Evolutionary conservation across 345 rosid genomes (phyloP).

Genomic region (Zanthoxylum bungeanum): DNA sequence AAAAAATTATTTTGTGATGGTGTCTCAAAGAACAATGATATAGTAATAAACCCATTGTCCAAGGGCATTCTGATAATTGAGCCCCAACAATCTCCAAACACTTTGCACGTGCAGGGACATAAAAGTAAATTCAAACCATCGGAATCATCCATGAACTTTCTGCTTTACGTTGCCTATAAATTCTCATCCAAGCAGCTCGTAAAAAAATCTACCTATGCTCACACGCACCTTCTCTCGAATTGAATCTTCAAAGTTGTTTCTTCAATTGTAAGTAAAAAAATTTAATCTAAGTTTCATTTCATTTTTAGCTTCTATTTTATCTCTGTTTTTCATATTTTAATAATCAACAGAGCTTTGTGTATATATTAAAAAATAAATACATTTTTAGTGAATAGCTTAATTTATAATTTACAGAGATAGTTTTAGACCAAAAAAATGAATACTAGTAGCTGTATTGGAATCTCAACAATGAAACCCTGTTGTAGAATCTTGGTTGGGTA

Average conservation of each 20-base stretch:
- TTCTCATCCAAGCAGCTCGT: neutral
- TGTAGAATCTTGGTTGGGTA: constrained; percentile 61
- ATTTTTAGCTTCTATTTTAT: neutral
- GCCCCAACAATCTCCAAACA: neutral
- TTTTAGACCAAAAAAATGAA: constrained; percentile 36
- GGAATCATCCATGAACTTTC: constrained; percentile 21
- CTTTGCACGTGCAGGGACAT: constrained; percentile 38
- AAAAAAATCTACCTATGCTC: constrained; percentile 6
- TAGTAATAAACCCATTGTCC: neutral
- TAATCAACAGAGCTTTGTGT: constrained; percentile 31
- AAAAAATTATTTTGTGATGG: neutral
- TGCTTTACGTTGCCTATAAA: constrained; percentile 30
- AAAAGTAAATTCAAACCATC: neutral
- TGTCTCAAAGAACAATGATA: no score
- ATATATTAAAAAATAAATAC: neutral
- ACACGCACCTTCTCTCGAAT: constrained; percentile 2
- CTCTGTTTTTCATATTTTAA: constrained; percentile 30
- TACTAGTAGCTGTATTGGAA: constrained; percentile 50
- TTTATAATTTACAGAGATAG: neutral
- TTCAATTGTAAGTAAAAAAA: constrained; percentile 29
- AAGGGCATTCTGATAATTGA: constrained; percentile 11
- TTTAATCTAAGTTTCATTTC: neutral
- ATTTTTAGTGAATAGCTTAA: neutral
- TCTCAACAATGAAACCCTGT: constrained; percentile 74
- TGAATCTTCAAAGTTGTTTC: constrained; percentile 12